Evolutionary conservation across 2,329 filamentous ascomycete genomes (phyloP).

Genomic region (Trichothecium sympodiale): DNA sequence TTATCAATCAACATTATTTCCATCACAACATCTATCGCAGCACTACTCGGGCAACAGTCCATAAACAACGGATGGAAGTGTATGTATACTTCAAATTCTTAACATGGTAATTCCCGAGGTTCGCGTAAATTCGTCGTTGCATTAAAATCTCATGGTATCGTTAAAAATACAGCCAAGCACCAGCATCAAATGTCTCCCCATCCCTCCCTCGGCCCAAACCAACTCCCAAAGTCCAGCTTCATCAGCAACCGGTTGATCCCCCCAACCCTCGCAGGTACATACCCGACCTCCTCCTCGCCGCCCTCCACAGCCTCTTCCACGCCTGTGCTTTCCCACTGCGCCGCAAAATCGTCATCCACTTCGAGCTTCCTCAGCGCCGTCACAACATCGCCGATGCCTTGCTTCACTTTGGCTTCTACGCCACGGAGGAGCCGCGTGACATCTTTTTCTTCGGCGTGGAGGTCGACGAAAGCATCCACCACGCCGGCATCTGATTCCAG

Average conservation of each 20-base stretch:
- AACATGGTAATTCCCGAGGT: too few relatives aligned
- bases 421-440: constrained; percentile 53
- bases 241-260: constrained; percentile 79
- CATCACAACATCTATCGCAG: too few relatives aligned
- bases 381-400: constrained; percentile 57
- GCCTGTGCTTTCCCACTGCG: constrained; percentile 27
- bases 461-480: constrained; percentile 61
- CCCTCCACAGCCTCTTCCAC: constrained; percentile 20
- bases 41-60: too few relatives aligned
- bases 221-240: constrained; percentile 69
- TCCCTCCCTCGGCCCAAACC: constrained; percentile 31
- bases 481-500: constrained; percentile 75
- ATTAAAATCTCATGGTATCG: too few relatives aligned
- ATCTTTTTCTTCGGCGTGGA: constrained; percentile 60
- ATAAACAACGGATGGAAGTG: too few relatives aligned
- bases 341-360: constrained; percentile 30
- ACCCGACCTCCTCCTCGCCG: constrained; percentile 32
- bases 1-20: too few relatives aligned
- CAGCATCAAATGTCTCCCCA: constrained; percentile 3
- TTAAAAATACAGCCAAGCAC: too few relatives aligned
- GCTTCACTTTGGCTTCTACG: constrained; percentile 54
- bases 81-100: too few relatives aligned
- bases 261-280: constrained; percentile 61
- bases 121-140: too few relatives aligned
- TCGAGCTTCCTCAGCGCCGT: constrained; percentile 36